A percentile compares a stretch with the other conserved stretches of the same genome.
These are phyloP conservation scores for Diaporthe citrichinensis DNA, from an alignment of 2,329 filamentous ascomycete genomes.

Conservation along the genomic window DNA sequence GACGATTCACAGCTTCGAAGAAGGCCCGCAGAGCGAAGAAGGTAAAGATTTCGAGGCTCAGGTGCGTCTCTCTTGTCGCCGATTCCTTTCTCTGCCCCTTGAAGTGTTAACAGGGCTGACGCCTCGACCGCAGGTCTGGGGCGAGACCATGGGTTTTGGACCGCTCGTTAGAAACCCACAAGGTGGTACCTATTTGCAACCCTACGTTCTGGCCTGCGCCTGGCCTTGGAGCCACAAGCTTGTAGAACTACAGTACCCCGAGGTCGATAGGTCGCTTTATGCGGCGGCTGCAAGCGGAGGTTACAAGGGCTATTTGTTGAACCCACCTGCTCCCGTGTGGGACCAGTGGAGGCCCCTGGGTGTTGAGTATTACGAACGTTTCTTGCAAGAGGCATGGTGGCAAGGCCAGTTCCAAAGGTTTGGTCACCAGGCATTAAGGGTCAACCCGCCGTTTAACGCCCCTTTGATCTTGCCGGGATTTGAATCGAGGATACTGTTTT, in stretches of 20 bases:
- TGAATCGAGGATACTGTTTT: fast-evolving
- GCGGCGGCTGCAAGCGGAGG: neutral
- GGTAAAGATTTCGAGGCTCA: neutral
- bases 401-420: neutral
- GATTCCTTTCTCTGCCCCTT: neutral
- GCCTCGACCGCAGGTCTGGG: neutral
- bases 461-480: neutral
- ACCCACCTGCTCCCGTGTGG: slow-evolving; percentile 3
- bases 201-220: neutral
- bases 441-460: neutral
- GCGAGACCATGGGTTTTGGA: too few relatives aligned
- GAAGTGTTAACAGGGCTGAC: neutral
- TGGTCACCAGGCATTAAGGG: neutral
- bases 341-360: neutral
- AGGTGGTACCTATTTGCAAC: neutral
- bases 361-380: neutral
- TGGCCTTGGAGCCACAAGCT: neutral
- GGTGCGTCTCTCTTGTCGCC: neutral
- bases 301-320: neutral
- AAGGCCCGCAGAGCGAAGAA: neutral
- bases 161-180: neutral
- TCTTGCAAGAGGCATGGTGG: neutral
- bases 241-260: neutral
- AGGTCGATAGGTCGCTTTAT: neutral
- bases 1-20: neutral